Evolutionary conservation across 495 filamentous ascomycete species (phyloP).

Genomic region (Poronia punctata): DNA sequence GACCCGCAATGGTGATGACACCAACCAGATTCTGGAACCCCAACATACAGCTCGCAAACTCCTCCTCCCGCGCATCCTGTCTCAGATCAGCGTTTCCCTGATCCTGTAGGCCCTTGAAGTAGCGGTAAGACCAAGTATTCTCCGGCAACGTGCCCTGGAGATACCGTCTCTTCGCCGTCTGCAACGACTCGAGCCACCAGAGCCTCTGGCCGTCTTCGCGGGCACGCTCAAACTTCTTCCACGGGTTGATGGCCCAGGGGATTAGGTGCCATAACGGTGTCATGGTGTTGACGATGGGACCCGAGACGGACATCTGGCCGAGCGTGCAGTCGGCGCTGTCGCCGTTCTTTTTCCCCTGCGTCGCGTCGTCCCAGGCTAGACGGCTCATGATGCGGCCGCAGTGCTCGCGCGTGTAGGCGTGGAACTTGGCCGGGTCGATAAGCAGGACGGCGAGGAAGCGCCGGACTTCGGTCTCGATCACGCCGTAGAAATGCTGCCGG

Average conservation of each 20-base stretch:
- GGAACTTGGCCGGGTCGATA: constrained; percentile 38
- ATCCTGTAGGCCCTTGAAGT: constrained; percentile 35
- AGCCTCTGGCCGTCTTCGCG: constrained; percentile 33
- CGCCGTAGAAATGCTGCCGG: constrained; percentile 40
- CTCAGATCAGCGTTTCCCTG: constrained; percentile 31
- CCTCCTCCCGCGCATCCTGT: constrained; percentile 33
- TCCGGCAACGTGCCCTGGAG: constrained; percentile 29
- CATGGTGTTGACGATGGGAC: constrained; percentile 41
- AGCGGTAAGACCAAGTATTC: constrained; percentile 40
- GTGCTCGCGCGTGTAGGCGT: constrained; percentile 38
- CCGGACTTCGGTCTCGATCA: constrained; percentile 39
- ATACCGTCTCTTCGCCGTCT: constrained; percentile 33
- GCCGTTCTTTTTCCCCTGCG: constrained; percentile 35
- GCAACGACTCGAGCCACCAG: constrained; percentile 40
- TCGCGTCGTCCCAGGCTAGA: constrained; percentile 41
- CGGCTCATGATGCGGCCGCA: constrained; percentile 42
- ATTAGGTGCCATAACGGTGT: constrained; percentile 37
- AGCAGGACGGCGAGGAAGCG: constrained; percentile 36
- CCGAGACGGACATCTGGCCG: constrained; percentile 42
- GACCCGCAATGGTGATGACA: constrained; percentile 41
- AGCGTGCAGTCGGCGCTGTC: constrained; percentile 39
- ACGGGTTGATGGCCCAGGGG: constrained; percentile 34
- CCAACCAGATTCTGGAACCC: constrained; percentile 42
- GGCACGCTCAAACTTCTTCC: constrained; percentile 37
- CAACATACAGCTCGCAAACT: constrained; percentile 42